A percentile compares a stretch with the other conserved stretches of the same genome.
phyloP scores from a whole-genome alignment of 2,329 filamentous ascomycete genomes.

The Stagonosporopsis tanaceti region DNA sequence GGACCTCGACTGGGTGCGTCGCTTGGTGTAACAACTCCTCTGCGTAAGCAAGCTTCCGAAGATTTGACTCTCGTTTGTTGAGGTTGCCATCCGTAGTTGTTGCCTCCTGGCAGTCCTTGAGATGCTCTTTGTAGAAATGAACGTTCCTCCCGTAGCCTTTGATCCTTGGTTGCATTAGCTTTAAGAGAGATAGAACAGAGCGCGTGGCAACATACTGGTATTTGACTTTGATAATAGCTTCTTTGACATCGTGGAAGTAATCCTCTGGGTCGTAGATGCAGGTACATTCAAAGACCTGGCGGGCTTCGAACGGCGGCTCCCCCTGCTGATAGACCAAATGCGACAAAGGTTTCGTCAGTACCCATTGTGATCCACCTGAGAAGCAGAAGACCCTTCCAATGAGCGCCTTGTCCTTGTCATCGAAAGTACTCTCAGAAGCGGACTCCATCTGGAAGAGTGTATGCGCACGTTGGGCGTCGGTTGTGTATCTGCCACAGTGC shows the following conservation, averaged over 20 bases:
- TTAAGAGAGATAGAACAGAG: neutral
- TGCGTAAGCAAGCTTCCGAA: neutral
- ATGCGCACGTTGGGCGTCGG: too few species aligned
- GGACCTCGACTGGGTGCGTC: neutral
- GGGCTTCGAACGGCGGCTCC: slow-evolving; percentile 16
- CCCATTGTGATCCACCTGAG: neutral
- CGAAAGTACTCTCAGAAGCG: too few species aligned
- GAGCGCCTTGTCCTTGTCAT: too few species aligned
- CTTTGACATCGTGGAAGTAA: too few species aligned
- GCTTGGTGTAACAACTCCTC: neutral
- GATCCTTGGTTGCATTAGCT: neutral
- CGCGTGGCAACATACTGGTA: neutral
- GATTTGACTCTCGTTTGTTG: neutral
- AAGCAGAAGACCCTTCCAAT: neutral
- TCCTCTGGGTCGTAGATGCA: neutral
- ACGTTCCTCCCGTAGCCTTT: neutral
- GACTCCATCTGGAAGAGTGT: too few species aligned
- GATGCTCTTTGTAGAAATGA: neutral
- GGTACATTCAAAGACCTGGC: slow-evolving; percentile 8
- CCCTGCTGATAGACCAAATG: neutral
- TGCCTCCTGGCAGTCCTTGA: neutral
- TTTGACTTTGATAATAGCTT: neutral
- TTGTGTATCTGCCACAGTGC: too few species aligned
- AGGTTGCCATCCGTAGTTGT: neutral
- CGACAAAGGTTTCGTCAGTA: neutral